phyloP scores from a whole-genome alignment of 306 rosid genomes.

The Pterocarpus macrocarpus region DNA sequence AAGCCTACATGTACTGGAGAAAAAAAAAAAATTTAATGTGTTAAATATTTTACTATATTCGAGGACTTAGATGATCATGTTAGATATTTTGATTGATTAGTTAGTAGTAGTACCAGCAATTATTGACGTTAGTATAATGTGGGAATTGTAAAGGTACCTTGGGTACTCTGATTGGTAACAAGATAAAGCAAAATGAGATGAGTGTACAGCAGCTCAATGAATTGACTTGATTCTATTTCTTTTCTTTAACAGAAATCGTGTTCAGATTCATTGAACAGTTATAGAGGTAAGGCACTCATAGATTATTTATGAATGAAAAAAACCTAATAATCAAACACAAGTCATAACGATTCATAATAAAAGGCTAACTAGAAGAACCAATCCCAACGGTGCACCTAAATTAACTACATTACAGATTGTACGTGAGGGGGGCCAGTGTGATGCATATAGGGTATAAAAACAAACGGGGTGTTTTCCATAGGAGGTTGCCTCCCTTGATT shows the following conservation, averaged over 20 bases:
- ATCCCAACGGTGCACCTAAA: no score
- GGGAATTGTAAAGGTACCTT: slow-evolving; percentile 46
- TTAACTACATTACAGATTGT: no score
- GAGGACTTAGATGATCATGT: slow-evolving; percentile 20
- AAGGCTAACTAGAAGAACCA: no score
- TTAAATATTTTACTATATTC: neutral
- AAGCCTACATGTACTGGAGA: neutral
- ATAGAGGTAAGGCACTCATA: no score
- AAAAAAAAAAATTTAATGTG: no score
- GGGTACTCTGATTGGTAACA: slow-evolving; percentile 31
- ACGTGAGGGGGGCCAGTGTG: no score
- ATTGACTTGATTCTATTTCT: slow-evolving; percentile 42
- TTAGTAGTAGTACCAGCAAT: slow-evolving; percentile 40
- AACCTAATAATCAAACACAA: no score
- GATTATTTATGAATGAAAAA: no score
- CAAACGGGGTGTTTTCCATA: slow-evolving; percentile 22
- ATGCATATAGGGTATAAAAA: neutral
- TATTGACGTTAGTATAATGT: slow-evolving; percentile 45
- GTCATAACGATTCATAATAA: no score
- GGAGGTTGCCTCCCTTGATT: slow-evolving; percentile 26
- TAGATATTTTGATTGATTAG: slow-evolving; percentile 40
- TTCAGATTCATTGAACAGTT: no score
- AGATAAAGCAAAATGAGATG: slow-evolving; percentile 43
- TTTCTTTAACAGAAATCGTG: neutral
- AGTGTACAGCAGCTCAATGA: slow-evolving; percentile 53